Percentiles rank a stretch among this genome's conserved stretches.
Evolutionary conservation across 2,329 filamentous ascomycete genomes (phyloP).

Genomic region (Fusarium sp.): DNA sequence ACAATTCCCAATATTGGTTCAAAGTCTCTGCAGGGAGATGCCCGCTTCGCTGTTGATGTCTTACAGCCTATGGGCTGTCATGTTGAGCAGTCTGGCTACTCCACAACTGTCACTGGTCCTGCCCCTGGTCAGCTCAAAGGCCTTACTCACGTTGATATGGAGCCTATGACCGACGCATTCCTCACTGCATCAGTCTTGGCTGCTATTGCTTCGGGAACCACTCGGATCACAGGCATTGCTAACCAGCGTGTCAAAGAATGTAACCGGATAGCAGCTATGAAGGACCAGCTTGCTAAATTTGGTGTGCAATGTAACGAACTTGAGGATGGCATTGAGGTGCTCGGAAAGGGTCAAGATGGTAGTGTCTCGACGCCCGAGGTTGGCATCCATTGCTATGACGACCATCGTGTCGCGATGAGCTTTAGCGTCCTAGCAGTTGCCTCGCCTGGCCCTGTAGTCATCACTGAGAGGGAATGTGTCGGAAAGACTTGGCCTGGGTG

Average conservation of each 20-base stretch:
- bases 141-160: constrained; percentile 91
- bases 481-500: constrained; percentile 99
- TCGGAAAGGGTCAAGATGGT: constrained; percentile 62
- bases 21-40: constrained; percentile 91
- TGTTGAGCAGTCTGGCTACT: constrained; percentile 85
- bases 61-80: constrained; percentile 92
- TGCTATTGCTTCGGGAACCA: constrained; percentile 86
- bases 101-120: constrained; percentile 95
- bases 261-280: constrained; percentile 96
- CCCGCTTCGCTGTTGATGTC: constrained; percentile 91
- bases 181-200: constrained; percentile 93
- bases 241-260: constrained; percentile 99
- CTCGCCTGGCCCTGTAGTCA: constrained; percentile 76
- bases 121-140: constrained; percentile 77
- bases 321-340: constrained; percentile 90
- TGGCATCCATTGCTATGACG: constrained; percentile 92
- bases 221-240: constrained; percentile 91
- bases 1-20: constrained; percentile 97
- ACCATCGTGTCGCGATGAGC: constrained; percentile 98
- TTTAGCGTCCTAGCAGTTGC: constrained; percentile 89
- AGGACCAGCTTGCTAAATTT: constrained; percentile 93
- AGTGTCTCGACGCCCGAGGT: constrained; percentile 67
- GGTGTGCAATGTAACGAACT: constrained; percentile 88
- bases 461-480: constrained; percentile 91
- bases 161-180: constrained; percentile 99